phyloP scores from a whole-genome alignment of 352 stramenopile species.

The Plasmopara viticola region DNA sequence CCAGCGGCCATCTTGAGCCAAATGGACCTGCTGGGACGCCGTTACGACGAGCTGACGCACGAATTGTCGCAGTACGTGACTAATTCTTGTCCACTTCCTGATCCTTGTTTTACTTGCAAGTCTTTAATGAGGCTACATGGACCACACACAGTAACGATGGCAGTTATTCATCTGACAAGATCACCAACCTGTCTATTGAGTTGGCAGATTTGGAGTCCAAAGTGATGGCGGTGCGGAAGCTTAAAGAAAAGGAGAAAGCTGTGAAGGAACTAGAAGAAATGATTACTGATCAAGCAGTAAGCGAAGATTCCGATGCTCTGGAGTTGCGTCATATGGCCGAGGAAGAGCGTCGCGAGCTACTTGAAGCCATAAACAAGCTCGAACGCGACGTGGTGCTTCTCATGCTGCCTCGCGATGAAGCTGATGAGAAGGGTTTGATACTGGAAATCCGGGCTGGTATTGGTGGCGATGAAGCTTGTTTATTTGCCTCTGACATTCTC shows the following conservation, averaged over 20 bases:
- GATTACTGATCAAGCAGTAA: slow-evolving; percentile 46
- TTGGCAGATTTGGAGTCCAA: slow-evolving; percentile 78
- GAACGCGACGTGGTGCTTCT: slow-evolving; percentile 60
- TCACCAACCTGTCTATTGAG: slow-evolving; percentile 80
- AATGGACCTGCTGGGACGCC: no score
- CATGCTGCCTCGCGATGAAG: slow-evolving; percentile 73
- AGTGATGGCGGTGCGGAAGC: slow-evolving; percentile 55
- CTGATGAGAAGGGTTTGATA: slow-evolving; percentile 96
- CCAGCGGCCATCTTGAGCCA: no score
- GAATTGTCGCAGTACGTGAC: no score
- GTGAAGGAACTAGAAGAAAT: slow-evolving; percentile 88
- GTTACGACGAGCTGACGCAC: no score
- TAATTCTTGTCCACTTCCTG: no score
- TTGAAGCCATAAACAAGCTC: slow-evolving; percentile 42
- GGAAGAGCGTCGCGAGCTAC: slow-evolving; percentile 62
- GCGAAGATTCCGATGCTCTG: slow-evolving; percentile 41
- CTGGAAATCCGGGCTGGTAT: slow-evolving; percentile 95
- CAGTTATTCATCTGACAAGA: slow-evolving; percentile 15
- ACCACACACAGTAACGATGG: no score
- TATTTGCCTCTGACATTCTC: slow-evolving; percentile 93
- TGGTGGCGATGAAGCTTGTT: slow-evolving; percentile 93
- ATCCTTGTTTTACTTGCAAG: no score
- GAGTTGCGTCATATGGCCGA: slow-evolving; percentile 72
- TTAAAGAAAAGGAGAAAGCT: slow-evolving; percentile 86
- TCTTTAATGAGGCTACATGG: no score